Evolutionary conservation across 371 early-diverging fungal genomes (phyloP).

Genomic region (Smittium mucronatum): DNA sequence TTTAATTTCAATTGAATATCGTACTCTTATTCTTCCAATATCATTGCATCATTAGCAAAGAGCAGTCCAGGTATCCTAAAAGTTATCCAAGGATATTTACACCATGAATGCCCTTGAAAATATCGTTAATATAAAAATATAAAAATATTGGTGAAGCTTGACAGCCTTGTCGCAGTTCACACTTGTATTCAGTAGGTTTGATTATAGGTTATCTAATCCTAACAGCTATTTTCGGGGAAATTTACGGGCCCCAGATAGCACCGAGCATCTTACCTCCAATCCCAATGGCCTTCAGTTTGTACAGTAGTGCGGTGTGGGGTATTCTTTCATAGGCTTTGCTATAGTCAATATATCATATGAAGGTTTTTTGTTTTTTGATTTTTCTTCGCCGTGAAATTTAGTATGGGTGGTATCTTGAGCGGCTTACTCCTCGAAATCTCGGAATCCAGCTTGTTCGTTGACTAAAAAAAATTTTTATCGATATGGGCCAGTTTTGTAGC

Average conservation of each 20-base stretch:
- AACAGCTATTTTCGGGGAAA: neutral
- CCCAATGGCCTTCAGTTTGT: neutral
- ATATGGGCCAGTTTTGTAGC: neutral
- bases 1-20: too few species aligned
- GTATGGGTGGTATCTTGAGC: neutral
- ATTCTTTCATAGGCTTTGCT: neutral
- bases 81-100: neutral
- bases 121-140: neutral
- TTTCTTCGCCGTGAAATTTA: neutral
- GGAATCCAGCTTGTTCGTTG: neutral
- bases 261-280: neutral
- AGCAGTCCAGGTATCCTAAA: too few species aligned
- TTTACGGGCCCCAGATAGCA: neutral
- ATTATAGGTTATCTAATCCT: neutral
- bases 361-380: neutral
- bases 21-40: too few species aligned
- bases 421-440: neutral
- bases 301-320: neutral
- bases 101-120: neutral
- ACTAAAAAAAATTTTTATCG: neutral
- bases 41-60: too few species aligned
- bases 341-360: slow-evolving; percentile 1
- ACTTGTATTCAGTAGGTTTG: neutral
- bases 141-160: neutral
- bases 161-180: neutral